Evolutionary conservation across 2,329 filamentous ascomycete genomes (phyloP), one percentile per base, ranked within the genome.

Genomic region (Aspergillus melleus): DNA sequence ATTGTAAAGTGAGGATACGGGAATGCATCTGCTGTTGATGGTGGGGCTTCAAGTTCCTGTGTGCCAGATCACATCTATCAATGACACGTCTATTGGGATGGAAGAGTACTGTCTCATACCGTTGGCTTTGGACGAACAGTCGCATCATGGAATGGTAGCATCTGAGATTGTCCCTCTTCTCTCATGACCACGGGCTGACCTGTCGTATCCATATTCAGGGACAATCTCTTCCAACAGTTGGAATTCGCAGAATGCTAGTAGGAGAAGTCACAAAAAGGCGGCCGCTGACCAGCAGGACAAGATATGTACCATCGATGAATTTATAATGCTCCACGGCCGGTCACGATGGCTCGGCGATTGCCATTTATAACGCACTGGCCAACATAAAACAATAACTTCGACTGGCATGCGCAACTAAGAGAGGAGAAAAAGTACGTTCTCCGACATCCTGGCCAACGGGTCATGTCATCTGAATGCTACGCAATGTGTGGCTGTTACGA

Each of bases 1-100:
- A 76, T 64, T n/a, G 73, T 74, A 52, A 72, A 77, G 54, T 76
- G 74, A 6, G 70, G 66, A 36, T 74, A 73, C 24, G 71, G 68
- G 11, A 72, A 64, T 20, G 68, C 64, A 11, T 67, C 55, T 44
- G 61, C 60, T 20, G 58, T 54, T 16, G 65, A 49, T 55, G 64
- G 64, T 12, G 66, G 63, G 39, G 65, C 60, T 54, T 62, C 57
- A 30, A 63, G 59, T 2, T 68, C 50, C 68, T 71, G 54, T 60
- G 54, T 24, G 36, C 16, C 14, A 20, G 30, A 49, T 64, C 46
- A 54, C 16, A 61, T 62, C 51, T 62, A 57, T 58, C 51, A 49
- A 49, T 60, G 50, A 50, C 39, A 39, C 16, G 49, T 56, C 59
- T 20, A 49, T 49, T 42, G 12, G 30, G 10, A 44, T 19, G 52